Evolutionary conservation across 257 asterid genomes (phyloP).

Genomic region (Solanum piurae): DNA sequence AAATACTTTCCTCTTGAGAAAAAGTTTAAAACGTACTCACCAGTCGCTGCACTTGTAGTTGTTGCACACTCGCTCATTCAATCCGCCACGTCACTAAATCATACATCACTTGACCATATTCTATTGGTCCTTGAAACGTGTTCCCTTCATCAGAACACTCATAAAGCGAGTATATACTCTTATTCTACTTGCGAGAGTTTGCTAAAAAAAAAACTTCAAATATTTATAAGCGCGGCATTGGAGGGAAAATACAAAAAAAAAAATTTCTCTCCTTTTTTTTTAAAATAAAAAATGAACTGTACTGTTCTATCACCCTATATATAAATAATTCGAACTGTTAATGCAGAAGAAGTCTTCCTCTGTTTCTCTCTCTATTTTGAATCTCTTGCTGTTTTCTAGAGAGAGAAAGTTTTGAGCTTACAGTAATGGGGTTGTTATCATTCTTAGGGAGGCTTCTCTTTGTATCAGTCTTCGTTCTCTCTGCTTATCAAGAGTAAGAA

Average conservation of each 20-base stretch:
- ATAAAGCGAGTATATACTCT: too few species aligned
- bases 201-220: not conserved
- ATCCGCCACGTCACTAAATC: too few species aligned
- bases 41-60: too few species aligned
- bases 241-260: not conserved
- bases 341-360: not conserved
- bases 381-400: slow-evolving; percentile 8
- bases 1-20: too few species aligned
- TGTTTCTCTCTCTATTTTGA: slow-evolving; percentile 13
- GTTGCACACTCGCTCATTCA: too few species aligned
- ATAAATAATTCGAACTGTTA: not conserved
- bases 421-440: slow-evolving; percentile 58
- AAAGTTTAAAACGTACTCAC: too few species aligned
- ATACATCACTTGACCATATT: too few species aligned
- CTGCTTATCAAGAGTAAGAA: slow-evolving; percentile 91
- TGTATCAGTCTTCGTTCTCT: slow-evolving; percentile 81
- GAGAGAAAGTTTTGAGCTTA: slow-evolving; percentile 7
- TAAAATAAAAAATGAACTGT: not conserved
- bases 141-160: too few species aligned
- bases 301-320: not conserved
- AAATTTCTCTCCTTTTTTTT: not conserved
- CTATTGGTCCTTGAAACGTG: too few species aligned
- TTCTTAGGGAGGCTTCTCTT: slow-evolving; percentile 82
- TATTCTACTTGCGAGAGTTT: not conserved
- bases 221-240: not conserved